These are phyloP conservation scores for Penicillium macrosclerotiorum DNA, from an alignment of 495 filamentous ascomycete genomes.

Conservation along the genomic window DNA sequence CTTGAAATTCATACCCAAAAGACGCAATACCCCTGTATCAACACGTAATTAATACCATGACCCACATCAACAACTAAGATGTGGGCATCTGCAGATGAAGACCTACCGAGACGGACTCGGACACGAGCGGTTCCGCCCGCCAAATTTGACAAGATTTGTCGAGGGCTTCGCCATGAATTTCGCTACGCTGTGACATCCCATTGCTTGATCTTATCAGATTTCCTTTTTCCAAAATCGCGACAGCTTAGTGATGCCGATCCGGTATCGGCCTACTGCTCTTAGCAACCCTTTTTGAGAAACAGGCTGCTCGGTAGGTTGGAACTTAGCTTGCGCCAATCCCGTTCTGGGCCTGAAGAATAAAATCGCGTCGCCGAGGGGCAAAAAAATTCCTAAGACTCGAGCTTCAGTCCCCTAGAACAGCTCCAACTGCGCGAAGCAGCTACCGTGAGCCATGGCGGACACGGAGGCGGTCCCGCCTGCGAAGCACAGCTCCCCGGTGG, in stretches of 20 bases:
- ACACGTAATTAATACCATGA: not conserved
- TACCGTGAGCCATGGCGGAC: no score
- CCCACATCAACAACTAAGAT: no score
- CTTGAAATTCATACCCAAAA: not conserved
- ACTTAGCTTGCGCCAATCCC: slow-evolving; percentile 1
- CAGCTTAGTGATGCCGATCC: slow-evolving; percentile 7
- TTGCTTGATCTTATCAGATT: slow-evolving; percentile 12
- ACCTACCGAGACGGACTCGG: no score
- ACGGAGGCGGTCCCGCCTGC: no score
- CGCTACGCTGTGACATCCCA: not conserved
- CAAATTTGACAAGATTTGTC: not conserved
- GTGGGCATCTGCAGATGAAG: no score
- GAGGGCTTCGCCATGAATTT: no score
- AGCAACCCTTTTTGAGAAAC: not conserved
- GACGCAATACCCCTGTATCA: not conserved
- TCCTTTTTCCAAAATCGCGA: slow-evolving; percentile 3
- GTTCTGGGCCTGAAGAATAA: not conserved
- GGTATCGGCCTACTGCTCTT: slow-evolving; percentile 8
- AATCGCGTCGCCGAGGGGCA: no score
- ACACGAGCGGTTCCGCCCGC: no score
- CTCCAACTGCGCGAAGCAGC: no score
- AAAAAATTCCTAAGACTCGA: no score
- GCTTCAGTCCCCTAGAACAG: no score
- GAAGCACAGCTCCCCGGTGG: no score
- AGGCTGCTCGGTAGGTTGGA: not conserved